Percentiles rank a stretch among this genome's conserved stretches.
Conservation (phyloP, 768 basidiomycete species). For the Trametes elegans region DNA sequence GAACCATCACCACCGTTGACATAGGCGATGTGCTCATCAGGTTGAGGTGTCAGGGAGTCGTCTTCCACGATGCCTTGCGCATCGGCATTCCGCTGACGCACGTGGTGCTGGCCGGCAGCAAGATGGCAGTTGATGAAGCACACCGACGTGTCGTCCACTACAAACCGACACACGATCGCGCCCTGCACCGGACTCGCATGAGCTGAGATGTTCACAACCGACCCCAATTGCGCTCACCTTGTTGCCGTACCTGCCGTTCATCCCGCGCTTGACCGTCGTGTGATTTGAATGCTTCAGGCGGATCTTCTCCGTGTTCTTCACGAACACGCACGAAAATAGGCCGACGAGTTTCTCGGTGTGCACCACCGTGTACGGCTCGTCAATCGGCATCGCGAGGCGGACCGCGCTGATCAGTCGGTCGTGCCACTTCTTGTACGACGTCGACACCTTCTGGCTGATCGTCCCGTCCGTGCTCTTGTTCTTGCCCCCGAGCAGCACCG, state of each 20-base stretch:
- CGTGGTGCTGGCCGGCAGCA: constrained; percentile 88
- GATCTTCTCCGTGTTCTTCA: constrained; percentile 62
- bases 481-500: constrained; percentile 72
- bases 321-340: constrained; percentile 74
- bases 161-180: constrained; percentile 84
- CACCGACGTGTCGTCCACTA: constrained; percentile 88
- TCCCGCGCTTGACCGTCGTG: constrained; percentile 87
- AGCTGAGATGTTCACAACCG: neutral
- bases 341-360: constrained; percentile 92
- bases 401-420: constrained; percentile 76
- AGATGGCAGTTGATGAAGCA: constrained; percentile 98
- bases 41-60: constrained; percentile 56
- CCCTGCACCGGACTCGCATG: constrained; percentile 47
- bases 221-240: constrained; percentile 56
- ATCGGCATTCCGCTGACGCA: constrained; percentile 83
- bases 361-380: constrained; percentile 72
- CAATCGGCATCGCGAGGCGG: constrained; percentile 67
- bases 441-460: constrained; percentile 80
- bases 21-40: constrained; percentile 61
- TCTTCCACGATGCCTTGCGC: constrained; percentile 86
- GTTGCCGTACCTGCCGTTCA: constrained; percentile 92
- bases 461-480: constrained; percentile 61
- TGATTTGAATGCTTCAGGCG: constrained; percentile 66
- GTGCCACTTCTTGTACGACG: constrained; percentile 86
- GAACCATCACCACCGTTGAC: constrained; percentile 91